Percentiles rank a stretch among this genome's conserved stretches.
These are phyloP conservation scores for Colletotrichum sublineola DNA, from an alignment of 2,329 filamentous ascomycete species.

Conservation along the genomic window DNA sequence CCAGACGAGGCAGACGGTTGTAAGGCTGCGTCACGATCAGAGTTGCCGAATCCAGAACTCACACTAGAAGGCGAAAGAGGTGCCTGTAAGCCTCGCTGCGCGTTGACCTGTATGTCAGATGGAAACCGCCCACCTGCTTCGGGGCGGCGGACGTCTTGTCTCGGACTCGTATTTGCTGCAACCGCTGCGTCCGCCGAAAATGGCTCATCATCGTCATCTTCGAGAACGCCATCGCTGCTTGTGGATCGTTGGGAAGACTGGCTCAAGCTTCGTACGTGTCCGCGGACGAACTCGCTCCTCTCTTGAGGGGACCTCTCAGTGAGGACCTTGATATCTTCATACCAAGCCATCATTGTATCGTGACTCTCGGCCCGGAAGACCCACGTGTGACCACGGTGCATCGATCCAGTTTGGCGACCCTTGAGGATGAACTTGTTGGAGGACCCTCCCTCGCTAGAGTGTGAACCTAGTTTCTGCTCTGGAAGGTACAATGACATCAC, in stretches of 20 bases:
- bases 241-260: conserved; percentile 71
- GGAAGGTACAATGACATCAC: conserved; percentile 97
- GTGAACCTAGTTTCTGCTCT: conserved; percentile 95
- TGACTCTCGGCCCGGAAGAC: conserved; percentile 79
- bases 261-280: conserved; percentile 83
- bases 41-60: conserved; percentile 70
- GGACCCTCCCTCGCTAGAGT: conserved; percentile 83
- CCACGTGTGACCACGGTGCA: conserved; percentile 87
- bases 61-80: conserved; percentile 85
- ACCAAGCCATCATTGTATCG: conserved; percentile 98
- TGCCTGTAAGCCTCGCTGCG: conserved; percentile 82
- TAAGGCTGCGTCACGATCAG: conserved; percentile 71
- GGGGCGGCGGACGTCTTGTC: conserved; percentile 74
- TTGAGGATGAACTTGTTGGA: conserved; percentile 99
- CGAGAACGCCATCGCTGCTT: conserved; percentile 82
- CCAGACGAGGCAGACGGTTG: conserved; percentile 67
- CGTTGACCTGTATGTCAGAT: conserved; percentile 89
- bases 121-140: conserved; percentile 97
- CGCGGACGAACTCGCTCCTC: conserved; percentile 86
- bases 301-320: conserved; percentile 92
- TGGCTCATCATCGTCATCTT: conserved; percentile 79
- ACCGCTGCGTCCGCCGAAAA: conserved; percentile 71
- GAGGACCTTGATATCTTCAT: conserved; percentile 89
- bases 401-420: conserved; percentile 89
- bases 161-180: conserved; percentile 62